phyloP scores from a whole-genome alignment of 169 alveolate genomes.

The Plasmodium malariae region DNA sequence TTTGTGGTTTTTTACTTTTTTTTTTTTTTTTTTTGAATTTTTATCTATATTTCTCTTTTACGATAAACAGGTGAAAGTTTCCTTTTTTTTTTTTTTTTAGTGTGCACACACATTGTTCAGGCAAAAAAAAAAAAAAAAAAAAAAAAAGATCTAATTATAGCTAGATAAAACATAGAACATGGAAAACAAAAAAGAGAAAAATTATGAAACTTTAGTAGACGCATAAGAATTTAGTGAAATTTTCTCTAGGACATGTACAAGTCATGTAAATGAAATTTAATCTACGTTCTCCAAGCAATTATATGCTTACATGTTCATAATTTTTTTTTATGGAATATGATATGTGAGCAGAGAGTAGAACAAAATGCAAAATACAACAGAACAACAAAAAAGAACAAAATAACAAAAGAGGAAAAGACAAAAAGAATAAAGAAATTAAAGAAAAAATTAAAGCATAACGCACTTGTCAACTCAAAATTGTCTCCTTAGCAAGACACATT shows the following conservation, averaged over 20 bases:
- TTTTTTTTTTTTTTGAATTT: not conserved
- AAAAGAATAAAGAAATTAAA: not conserved
- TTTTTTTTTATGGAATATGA: conserved; percentile 18
- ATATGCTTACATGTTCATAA: conserved; percentile 27
- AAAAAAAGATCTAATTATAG: conserved; percentile 1
- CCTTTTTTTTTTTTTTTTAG: conserved; percentile 36
- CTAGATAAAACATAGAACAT: conserved; percentile 1
- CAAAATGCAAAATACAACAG: too few relatives aligned
- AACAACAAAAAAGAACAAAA: not conserved
- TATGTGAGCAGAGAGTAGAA: conserved; percentile 6
- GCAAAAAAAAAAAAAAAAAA: too few relatives aligned
- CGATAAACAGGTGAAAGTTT: too few relatives aligned
- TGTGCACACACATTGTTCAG: conserved; percentile 46
- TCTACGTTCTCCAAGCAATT: not conserved
- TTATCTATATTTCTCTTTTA: too few relatives aligned
- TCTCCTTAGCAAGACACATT: not conserved
- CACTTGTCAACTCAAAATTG: not conserved
- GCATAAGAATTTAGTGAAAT: not conserved
- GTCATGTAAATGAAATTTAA: conserved; percentile 4
- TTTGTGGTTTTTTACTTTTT: too few relatives aligned
- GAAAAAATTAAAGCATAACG: not conserved
- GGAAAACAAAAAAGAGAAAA: conserved; percentile 33
- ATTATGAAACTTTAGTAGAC: not conserved
- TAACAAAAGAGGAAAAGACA: not conserved
- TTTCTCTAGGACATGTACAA: conserved; percentile 1